These are phyloP conservation scores for Coniferiporia weirii DNA, from an alignment of 1,284 basidiomycete genomes.

Conservation along the genomic window DNA sequence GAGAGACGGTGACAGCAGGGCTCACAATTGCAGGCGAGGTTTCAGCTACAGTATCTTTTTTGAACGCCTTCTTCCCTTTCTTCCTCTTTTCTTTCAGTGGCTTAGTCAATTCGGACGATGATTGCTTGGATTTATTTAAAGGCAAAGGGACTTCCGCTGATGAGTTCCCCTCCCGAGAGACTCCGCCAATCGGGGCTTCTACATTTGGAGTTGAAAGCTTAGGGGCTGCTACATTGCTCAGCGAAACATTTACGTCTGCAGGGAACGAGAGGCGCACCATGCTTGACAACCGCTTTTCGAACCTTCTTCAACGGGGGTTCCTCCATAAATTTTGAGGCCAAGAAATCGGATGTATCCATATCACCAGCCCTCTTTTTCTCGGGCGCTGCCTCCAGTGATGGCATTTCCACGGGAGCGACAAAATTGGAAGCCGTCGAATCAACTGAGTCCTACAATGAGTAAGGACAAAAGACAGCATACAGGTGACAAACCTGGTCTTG, in stretches of 20 bases:
- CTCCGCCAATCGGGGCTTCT: too few species aligned
- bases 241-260: too few species aligned
- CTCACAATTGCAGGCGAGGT: background rate
- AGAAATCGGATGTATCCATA: too few species aligned
- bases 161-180: background rate
- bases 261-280: too few species aligned
- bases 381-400: background rate
- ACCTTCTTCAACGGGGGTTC: too few species aligned
- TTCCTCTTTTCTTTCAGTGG: background rate
- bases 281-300: too few species aligned
- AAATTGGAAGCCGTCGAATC: background rate
- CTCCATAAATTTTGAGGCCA: too few species aligned
- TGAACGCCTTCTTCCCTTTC: background rate
- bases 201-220: too few species aligned
- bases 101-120: background rate
- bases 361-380: constrained; percentile 13
- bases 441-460: background rate
- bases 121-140: too few species aligned
- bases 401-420: background rate
- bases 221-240: too few species aligned
- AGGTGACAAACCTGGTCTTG: background rate
- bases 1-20: background rate
- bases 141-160: background rate
- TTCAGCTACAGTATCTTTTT: background rate
- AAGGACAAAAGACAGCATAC: background rate